These are phyloP conservation scores for Turritis glabra DNA, from an alignment of 345 rosid genomes.

Conservation along the genomic window DNA sequence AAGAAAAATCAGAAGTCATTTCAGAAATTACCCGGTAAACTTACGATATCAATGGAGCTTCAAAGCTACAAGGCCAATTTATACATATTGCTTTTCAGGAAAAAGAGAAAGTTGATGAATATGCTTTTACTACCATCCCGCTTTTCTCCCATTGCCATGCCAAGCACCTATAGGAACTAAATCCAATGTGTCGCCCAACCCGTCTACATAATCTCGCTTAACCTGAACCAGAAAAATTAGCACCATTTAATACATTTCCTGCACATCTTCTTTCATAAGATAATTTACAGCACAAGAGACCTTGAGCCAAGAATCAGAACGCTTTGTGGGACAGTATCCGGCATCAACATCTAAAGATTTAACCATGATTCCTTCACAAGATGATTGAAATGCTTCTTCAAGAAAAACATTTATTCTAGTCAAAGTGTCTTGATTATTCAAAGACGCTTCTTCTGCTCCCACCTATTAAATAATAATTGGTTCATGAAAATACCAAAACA, in stretches of 20 bases:
- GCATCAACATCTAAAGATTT: conserved; percentile 71
- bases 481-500: conserved; percentile 8
- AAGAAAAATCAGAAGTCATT: background rate
- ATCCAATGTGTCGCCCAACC: conserved; percentile 79
- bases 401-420: conserved; percentile 59
- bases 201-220: conserved; percentile 87
- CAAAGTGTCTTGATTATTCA: conserved; percentile 47
- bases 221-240: conserved; percentile 51
- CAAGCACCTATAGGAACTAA: conserved; percentile 94
- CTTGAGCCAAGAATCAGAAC: conserved; percentile 89
- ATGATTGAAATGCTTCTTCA: conserved; percentile 64
- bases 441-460: conserved; percentile 57
- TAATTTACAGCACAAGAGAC: conserved; percentile 37
- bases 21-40: background rate
- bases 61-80: background rate
- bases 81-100: background rate
- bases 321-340: conserved; percentile 81
- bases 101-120: background rate
- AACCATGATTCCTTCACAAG: conserved; percentile 88
- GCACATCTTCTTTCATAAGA: background rate
- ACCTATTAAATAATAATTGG: conserved; percentile 43
- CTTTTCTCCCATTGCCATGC: conserved; percentile 96
- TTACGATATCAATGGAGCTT: background rate
- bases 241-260: background rate
- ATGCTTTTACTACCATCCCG: conserved; percentile 66